Percentiles rank a stretch among this genome's conserved stretches.
phyloP scores from a whole-genome alignment of 768 basidiomycete genomes.

The Dendrothele bispora region DNA sequence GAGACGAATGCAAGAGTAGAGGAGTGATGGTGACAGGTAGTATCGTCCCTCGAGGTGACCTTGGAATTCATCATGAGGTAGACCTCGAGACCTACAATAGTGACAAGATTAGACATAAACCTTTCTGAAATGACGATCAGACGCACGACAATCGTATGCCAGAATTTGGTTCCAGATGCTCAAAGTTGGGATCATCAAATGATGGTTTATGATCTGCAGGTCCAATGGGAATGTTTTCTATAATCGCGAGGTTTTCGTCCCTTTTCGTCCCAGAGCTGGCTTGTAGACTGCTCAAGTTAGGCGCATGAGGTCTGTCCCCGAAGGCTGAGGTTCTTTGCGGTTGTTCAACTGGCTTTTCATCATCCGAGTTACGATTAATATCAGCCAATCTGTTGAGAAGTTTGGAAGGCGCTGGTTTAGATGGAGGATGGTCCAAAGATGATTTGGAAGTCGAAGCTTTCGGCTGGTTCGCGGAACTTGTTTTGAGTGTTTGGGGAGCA shows the following conservation, averaged over 20 bases:
- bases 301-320: constrained; percentile 30
- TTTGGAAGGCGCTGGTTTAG: constrained; percentile 48
- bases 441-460: too few relatives aligned
- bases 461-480: constrained; percentile 7
- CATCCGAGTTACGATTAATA: constrained; percentile 24
- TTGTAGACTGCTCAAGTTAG: constrained; percentile 7
- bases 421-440: constrained; percentile 9
- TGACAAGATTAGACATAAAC: constrained; percentile 5
- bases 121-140: constrained; percentile 1
- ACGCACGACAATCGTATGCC: constrained; percentile 81
- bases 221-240: constrained; percentile 78
- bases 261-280: constrained; percentile 25
- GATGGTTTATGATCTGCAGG: constrained; percentile 74
- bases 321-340: constrained; percentile 32
- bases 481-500: constrained; percentile 9
- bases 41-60: constrained; percentile 82
- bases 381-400: constrained; percentile 51
- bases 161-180: constrained; percentile 87
- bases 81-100: constrained; percentile 57
- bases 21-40: constrained; percentile 82
- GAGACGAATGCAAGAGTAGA: constrained; percentile 84
- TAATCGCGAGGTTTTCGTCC: constrained; percentile 66
- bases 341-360: constrained; percentile 13
- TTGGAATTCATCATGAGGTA: constrained; percentile 77
- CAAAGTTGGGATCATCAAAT: constrained; percentile 73